A percentile compares a stretch with the other conserved stretches of the same genome.
These are phyloP conservation scores for Backusella psychrophila DNA, from an alignment of 192 early-diverging fungal species.

Conservation along the genomic window DNA sequence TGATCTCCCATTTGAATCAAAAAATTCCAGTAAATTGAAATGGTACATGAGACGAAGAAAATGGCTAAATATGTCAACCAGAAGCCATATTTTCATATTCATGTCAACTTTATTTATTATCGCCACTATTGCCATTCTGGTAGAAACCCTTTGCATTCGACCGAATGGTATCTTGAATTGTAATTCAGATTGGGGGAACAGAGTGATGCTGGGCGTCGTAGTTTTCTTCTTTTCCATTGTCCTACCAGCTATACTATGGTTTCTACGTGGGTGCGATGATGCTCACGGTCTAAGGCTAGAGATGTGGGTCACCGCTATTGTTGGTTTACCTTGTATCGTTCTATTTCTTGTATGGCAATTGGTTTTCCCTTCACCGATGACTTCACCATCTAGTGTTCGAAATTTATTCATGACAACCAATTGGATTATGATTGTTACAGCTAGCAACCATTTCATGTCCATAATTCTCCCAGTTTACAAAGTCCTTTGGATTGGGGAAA, in stretches of 20 bases:
- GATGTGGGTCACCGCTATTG: constrained; percentile 44
- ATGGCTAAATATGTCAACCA: background rate
- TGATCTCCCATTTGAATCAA: background rate
- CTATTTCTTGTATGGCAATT: constrained; percentile 40
- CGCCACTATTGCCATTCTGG: background rate
- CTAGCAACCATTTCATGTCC: background rate
- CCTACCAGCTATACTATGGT: constrained; percentile 47
- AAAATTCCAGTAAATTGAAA: background rate
- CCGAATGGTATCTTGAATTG: background rate
- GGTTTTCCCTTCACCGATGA: background rate
- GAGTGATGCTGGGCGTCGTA: background rate
- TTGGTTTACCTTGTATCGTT: constrained; percentile 38
- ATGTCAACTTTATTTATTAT: background rate
- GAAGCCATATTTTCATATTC: background rate
- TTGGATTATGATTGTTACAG: constrained; percentile 1
- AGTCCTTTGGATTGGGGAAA: background rate
- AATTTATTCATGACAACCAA: background rate
- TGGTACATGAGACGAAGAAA: constrained; percentile 1
- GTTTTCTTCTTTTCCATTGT: constrained; percentile 40
- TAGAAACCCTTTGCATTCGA: background rate
- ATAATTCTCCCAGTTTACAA: constrained; percentile 4
- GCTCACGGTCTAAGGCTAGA: constrained; percentile 58
- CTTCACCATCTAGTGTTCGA: background rate
- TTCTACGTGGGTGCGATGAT: constrained; percentile 44
- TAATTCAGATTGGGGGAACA: background rate